Percentiles rank a stretch among this genome's conserved stretches.
These are phyloP conservation scores for Phoenix roebelenii DNA, from an alignment of 176 grass and related monocot genomes.

Conservation along the genomic window DNA sequence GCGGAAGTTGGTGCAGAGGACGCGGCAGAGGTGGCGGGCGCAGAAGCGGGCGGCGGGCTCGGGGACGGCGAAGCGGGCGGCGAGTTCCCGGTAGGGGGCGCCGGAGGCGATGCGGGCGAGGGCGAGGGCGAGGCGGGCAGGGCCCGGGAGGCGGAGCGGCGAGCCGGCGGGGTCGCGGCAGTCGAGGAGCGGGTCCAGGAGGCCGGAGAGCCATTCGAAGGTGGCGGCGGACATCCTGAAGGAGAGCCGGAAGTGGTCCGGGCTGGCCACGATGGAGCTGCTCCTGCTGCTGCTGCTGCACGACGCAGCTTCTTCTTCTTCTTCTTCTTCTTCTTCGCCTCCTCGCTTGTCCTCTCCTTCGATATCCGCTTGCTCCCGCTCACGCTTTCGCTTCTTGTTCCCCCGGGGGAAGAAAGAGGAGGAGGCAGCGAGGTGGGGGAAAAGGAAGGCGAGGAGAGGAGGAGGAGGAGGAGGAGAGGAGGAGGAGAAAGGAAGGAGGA, in stretches of 20 bases:
- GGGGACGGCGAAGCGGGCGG: conserved; percentile 40
- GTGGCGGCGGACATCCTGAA: conserved; percentile 59
- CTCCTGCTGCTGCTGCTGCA: not conserved
- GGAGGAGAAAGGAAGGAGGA: conserved; percentile 13
- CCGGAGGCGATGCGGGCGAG: conserved; percentile 57
- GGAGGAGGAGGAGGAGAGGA: not conserved
- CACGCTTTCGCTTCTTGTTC: no score
- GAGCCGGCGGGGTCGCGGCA: conserved; percentile 14
- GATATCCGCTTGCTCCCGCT: no score
- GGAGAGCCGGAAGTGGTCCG: conserved; percentile 48
- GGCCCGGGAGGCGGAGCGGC: conserved; percentile 24
- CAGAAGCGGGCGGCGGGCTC: conserved; percentile 42
- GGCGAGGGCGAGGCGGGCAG: conserved; percentile 45
- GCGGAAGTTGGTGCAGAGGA: conserved; percentile 68
- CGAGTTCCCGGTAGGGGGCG: conserved; percentile 39
- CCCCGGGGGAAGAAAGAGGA: not conserved
- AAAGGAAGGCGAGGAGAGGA: conserved; percentile 21
- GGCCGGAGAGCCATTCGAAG: conserved; percentile 70
- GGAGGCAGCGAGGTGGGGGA: not conserved
- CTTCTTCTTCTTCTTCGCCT: not conserved
- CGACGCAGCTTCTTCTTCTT: not conserved
- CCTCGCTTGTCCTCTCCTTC: not conserved
- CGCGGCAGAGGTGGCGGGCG: conserved; percentile 50
- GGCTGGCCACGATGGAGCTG: conserved; percentile 14
- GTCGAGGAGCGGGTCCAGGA: conserved; percentile 63